These are phyloP conservation scores for Aspergillus egyptiacus DNA, from an alignment of 495 filamentous ascomycete genomes.

Conservation along the genomic window DNA sequence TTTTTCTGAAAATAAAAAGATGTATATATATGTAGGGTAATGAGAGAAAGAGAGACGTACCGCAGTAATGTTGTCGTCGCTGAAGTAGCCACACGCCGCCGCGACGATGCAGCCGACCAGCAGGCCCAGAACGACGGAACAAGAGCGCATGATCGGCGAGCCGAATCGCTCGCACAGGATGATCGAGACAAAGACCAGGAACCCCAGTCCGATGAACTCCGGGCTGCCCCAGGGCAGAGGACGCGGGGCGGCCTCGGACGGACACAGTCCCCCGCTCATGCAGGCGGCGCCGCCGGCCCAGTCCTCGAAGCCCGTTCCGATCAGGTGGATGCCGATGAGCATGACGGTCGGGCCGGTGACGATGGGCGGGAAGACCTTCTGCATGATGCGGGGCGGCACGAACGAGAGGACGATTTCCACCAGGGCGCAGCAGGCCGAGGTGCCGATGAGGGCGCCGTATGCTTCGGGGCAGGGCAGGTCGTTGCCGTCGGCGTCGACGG, in stretches of 20 bases:
- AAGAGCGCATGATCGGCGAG: slow-evolving; percentile 67
- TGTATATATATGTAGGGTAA: background rate
- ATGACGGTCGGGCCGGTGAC: slow-evolving; percentile 83
- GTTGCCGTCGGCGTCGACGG: slow-evolving; percentile 54
- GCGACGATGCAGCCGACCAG: slow-evolving; percentile 85
- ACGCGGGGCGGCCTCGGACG: slow-evolving; percentile 64
- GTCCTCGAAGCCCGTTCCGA: slow-evolving; percentile 69
- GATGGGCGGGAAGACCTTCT: slow-evolving; percentile 80
- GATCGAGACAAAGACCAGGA: slow-evolving; percentile 82
- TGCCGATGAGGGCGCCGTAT: slow-evolving; percentile 81
- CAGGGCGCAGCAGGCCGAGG: slow-evolving; percentile 48
- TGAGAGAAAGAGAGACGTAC: slow-evolving; percentile 6
- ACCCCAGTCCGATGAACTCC: slow-evolving; percentile 84
- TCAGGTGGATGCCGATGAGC: slow-evolving; percentile 68
- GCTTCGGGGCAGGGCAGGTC: slow-evolving; percentile 74
- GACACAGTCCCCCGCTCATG: slow-evolving; percentile 57
- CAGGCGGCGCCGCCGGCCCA: slow-evolving; percentile 78
- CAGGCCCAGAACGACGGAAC: slow-evolving; percentile 72
- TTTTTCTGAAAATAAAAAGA: background rate
- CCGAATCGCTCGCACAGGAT: slow-evolving; percentile 82
- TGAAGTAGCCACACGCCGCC: slow-evolving; percentile 78
- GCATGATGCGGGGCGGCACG: slow-evolving; percentile 58
- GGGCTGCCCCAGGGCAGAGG: slow-evolving; percentile 82
- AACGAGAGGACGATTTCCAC: slow-evolving; percentile 41
- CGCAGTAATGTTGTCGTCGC: slow-evolving; percentile 56